Conservation (phyloP, 768 basidiomycete genomes). For the Pleurotus salmoneostramineus region DNA sequence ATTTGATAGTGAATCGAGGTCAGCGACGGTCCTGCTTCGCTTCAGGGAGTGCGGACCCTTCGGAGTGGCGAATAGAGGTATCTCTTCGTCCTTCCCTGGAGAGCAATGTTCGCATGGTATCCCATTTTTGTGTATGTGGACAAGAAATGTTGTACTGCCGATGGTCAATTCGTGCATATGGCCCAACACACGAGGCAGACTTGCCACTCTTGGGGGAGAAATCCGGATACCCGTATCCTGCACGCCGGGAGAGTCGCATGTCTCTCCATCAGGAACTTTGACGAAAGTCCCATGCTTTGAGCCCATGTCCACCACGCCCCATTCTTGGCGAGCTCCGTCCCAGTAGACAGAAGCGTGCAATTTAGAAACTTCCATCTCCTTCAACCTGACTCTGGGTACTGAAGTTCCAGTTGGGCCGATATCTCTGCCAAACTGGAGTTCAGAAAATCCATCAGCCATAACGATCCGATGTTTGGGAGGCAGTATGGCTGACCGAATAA, state of each 20-base stretch:
- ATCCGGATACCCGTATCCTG: conserved; percentile 41
- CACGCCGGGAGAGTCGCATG: conserved; percentile 16
- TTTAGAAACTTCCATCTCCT: conserved; percentile 84
- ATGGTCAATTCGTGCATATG: conserved; percentile 67
- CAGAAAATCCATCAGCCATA: conserved; percentile 43
- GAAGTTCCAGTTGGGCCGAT: conserved; percentile 42
- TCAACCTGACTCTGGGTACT: conserved; percentile 66
- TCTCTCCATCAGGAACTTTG: conserved; percentile 16
- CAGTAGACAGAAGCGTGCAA: conserved; percentile 74
- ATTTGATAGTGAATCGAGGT: conserved; percentile 20
- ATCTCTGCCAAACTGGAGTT: conserved; percentile 77
- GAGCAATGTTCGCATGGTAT: conserved; percentile 64
- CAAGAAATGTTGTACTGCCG: conserved; percentile 66
- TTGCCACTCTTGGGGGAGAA: conserved; percentile 63
- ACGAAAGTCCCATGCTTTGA: conserved; percentile 82
- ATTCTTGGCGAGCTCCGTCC: conserved; percentile 53
- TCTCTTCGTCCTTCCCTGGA: conserved; percentile 44
- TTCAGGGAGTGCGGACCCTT: conserved; percentile 21
- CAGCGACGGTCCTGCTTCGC: conserved; percentile 22
- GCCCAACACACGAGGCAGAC: conserved; percentile 56
- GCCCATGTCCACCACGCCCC: conserved; percentile 82
- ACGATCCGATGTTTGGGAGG: conserved; percentile 42
- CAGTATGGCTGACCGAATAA: conserved; percentile 54
- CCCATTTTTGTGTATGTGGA: conserved; percentile 64
- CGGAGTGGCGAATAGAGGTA: conserved; percentile 49